Base-by-base conservation (phyloP, 2,329 filamentous ascomycete genomes). In the Raffaelea deltoideospora region DNA sequence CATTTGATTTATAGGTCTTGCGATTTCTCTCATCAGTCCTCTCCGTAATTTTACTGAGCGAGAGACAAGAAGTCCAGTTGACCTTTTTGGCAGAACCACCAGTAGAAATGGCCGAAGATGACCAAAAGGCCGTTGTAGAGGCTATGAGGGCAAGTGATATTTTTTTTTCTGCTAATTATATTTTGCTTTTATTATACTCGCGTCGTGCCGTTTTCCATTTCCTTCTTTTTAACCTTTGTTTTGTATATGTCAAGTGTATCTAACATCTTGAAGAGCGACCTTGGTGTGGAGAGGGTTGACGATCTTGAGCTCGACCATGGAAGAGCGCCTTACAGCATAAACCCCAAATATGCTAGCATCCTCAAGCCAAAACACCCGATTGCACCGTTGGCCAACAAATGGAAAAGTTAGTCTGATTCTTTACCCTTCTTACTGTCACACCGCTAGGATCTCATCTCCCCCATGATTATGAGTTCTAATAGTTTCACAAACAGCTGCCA, bases 231-330 rank as follows among this genome's bases (percentile, higher is more conserved):
- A 34, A 30, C n/a, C n/a, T n/a, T 28, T 33, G n/a, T 28, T 15
- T n/a, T 2, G 18, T 14, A 3, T 6, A 8, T 18, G 8, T 10
- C 4, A 15, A 2, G 14, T 6, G 14, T 11, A 13, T 3, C 37
- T 38, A 18, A 38, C 24, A 1, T 17, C 8, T 3, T 6, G 7
- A 4, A 46, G 44, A 38, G 31, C n/a, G 44, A 46, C 14, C 37
- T 46, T 5, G 44, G 44, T 7, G 18, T 34, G 10, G 15, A 27
- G 2, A 39, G 44, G 4, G 41, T 46, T 4, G 39, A 46, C 17
- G 42, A 46, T 22, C 39, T 46, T 3, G 33, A 43, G 14, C 35
- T 46, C 11, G 42, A 43, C 15, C 39, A 44, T 24, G 44, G 44
- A 17, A n/a, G 28, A 8, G n/a, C 15, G 8, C 8, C 8, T 9